Conservation (phyloP, 1,284 basidiomycete genomes). For the Cystobasidium pallidum region DNA sequence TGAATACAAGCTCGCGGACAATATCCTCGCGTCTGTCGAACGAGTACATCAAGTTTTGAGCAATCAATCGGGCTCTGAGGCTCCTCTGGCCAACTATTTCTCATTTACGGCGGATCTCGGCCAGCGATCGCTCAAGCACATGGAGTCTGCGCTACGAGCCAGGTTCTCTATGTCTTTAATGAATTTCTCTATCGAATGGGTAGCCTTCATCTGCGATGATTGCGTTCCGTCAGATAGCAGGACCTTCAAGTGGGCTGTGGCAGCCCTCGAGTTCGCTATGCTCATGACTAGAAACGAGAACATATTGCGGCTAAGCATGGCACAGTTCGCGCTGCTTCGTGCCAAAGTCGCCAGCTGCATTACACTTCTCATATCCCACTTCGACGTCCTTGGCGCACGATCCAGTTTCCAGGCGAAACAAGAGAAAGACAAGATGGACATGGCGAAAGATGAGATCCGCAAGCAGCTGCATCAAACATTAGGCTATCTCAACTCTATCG, state of each 20-base stretch:
- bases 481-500: constrained; percentile 57
- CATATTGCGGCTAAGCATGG: constrained; percentile 84
- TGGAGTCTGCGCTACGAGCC: constrained; percentile 72
- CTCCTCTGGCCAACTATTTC: constrained; percentile 94
- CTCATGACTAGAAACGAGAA: constrained; percentile 85
- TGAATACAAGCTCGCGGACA: constrained; percentile 86
- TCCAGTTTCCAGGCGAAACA: constrained; percentile 83
- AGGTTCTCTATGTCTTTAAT: constrained; percentile 83
- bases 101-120: constrained; percentile 90
- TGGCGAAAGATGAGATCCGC: constrained; percentile 63
- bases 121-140: constrained; percentile 80
- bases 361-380: constrained; percentile 93
- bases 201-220: constrained; percentile 96
- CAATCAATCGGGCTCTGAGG: constrained; percentile 66
- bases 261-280: constrained; percentile 90
- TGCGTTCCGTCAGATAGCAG: constrained; percentile 94
- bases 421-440: constrained; percentile 77
- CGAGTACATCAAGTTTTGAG: constrained; percentile 64
- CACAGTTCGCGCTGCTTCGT: constrained; percentile 85
- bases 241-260: constrained; percentile 98
- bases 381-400: constrained; percentile 94
- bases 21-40: constrained; percentile 86
- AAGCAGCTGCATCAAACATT: constrained; percentile 54
- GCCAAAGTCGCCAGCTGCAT: constrained; percentile 95
- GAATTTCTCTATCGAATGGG: constrained; percentile 91